Base-by-base conservation (phyloP, 768 basidiomycete genomes). In the Kwoniella mangroviensis region DNA sequence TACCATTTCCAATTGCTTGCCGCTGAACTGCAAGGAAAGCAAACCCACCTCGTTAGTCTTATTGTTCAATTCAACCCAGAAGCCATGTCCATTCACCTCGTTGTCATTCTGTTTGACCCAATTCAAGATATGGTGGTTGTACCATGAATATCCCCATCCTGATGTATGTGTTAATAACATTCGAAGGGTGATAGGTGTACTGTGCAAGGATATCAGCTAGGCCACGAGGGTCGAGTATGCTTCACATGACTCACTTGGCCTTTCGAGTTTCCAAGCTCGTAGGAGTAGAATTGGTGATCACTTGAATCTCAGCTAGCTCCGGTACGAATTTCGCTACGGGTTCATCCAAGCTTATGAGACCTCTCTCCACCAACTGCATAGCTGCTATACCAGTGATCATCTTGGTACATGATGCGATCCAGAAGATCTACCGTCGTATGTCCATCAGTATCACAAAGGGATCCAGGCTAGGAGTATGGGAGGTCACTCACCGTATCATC, bases 121-220 rank as follows among this genome's bases (percentile, higher is more conserved):
- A 52, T 67, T 67, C 40, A 26, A 52, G 40, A 71, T 42, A 26
- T 71, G 65, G 12, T 67, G 53, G 42, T 62, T 67, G 58, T 71
- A 71, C 70, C 70, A 71, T 12, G 70, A 71, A 53, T 71, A 71
- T 11, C 66, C 49, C 54, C 68, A 71, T n/a, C 70, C 70, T 15
- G 70, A 43, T 12, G 70, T 71, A 28, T 71, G 70, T 24, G 65
- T 67, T 1, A 71, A 45, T 17, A 71, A 64, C 64, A 67, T 66
- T 40, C 66, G 58, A n/a, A 67, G 55, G 34, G 70, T 71, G 40
- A 71, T 71, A 10, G 68, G 53, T 9, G 68, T 69, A 17, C 68
- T 69, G 24, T 1, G 19, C 2, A 26, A 24, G 17, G 3, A 56
- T n/a, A 28, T 65, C 63, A 55, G 63, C 24, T 9, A 34, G 0